Base-by-base conservation (phyloP, 2,329 filamentous ascomycete genomes). In the Xylaria sp. region DNA sequence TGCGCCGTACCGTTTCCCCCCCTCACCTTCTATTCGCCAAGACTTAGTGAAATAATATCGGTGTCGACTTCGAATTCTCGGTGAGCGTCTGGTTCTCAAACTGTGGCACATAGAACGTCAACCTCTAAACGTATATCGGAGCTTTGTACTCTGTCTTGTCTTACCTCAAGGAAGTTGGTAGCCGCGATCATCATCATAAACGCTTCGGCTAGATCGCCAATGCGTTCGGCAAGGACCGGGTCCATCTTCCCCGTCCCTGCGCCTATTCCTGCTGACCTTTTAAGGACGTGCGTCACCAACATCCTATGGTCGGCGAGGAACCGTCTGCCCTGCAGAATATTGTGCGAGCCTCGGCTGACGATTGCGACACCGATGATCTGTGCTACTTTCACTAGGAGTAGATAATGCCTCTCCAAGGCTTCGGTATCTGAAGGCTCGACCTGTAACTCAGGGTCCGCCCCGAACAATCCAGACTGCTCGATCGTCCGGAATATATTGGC, bases 381-480 rank as follows among this genome's bases (percentile, higher is more conserved):
- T 44, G 96, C 86, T 9, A 97, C 87, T 64, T 92, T 89, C 44
- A 93, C 88, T 17, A 99, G 88, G 6, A 99, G 86, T 57, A 90
- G 87, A 80, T 97, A 98, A 81, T 97, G 97, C 76, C 90, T 91
- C 71, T 90, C 88, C 23, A 97, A 85, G 3, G 93, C 91, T 66
- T 87, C 85, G 3, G 88, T 83, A 74, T 93, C 90, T 63, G 90
- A 86, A 64, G 90, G 87, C 73, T 93, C 89, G 66, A 94, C 89
- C 68, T 97, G 94, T 63, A 99, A 89, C 79, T 99, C 96, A 0
- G 96, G 96, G 78, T 99, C 96, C 13, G 92, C 92, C 9, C 90
- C 85, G 79, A 98, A 99, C 26, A 98, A 86, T n/a, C 90, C 89
- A 0, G 94, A 97, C 65, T 91, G 88, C 70, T 92, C 91, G 33